Evolutionary conservation across 2,329 filamentous ascomycete genomes (phyloP).

Genomic region (Grosmannia penicillata): DNA sequence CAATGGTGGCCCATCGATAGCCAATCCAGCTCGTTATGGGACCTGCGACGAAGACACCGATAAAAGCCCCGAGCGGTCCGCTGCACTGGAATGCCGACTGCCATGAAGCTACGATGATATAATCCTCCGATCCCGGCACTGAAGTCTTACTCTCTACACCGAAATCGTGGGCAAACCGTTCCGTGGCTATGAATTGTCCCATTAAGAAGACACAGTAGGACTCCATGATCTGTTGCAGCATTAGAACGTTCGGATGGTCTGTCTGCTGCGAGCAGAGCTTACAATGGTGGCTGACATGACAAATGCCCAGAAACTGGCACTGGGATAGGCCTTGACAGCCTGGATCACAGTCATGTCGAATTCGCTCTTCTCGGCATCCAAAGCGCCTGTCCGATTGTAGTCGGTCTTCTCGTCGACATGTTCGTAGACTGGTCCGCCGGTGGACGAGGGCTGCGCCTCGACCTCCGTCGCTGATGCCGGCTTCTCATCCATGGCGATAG

Average conservation of each 20-base stretch:
- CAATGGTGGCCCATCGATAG: conserved; percentile 43
- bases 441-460: no score
- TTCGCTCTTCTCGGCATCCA: no score
- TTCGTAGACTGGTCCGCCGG: no score
- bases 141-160: no score
- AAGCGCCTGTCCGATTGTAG: no score
- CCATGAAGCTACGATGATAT: conserved; percentile 36
- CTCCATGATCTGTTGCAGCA: conserved; percentile 42
- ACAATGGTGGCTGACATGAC: conserved; percentile 24
- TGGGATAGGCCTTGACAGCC: conserved; percentile 18
- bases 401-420: no score
- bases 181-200: conserved; percentile 40
- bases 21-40: conserved; percentile 42
- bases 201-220: conserved; percentile 48
- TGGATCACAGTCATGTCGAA: no score
- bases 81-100: conserved; percentile 40
- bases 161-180: conserved; percentile 28
- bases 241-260: not conserved
- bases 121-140: conserved; percentile 11
- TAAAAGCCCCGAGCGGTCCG: conserved; percentile 42
- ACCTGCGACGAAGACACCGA: conserved; percentile 44
- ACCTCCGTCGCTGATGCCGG: no score
- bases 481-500: no score
- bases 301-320: conserved; percentile 23
- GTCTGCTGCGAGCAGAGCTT: conserved; percentile 16